phyloP scores from a whole-genome alignment of 164 flowering plant genomes.

The Cinnamomum chago region DNA sequence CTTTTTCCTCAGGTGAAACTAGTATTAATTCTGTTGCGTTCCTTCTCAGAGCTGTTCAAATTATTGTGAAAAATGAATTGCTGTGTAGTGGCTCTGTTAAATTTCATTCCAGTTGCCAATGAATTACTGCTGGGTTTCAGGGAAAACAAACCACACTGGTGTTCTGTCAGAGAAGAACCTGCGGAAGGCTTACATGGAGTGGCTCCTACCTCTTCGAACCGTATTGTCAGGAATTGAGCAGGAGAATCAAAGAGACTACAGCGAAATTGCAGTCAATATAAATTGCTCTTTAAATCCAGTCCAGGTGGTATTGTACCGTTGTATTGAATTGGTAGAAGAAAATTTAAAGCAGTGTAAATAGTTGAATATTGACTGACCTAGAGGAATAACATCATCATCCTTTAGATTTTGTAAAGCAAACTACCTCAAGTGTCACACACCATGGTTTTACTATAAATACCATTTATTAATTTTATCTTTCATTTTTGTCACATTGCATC shows the following conservation, averaged over 20 bases:
- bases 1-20: too few relatives aligned
- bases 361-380: not conserved
- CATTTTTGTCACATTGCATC: too few relatives aligned
- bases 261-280: conserved; percentile 28
- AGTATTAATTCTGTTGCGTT: too few relatives aligned
- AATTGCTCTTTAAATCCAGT: conserved; percentile 61
- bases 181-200: conserved; percentile 58
- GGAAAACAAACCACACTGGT: conserved; percentile 51
- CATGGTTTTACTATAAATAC: too few relatives aligned
- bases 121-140: conserved; percentile 31
- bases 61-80: not conserved
- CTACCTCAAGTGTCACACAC: too few relatives aligned
- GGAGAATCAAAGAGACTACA: conserved; percentile 37
- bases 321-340: conserved; percentile 86
- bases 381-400: too few relatives aligned
- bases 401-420: too few relatives aligned
- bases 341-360: conserved; percentile 27
- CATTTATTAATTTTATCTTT: too few relatives aligned
- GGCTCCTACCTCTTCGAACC: conserved; percentile 80
- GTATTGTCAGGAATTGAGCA: conserved; percentile 45
- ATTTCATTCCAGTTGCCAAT: not conserved
- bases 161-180: conserved; percentile 45
- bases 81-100: not conserved
- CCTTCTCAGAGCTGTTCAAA: not conserved
- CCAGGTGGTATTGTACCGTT: conserved; percentile 70